A percentile compares a stretch with the other conserved stretches of the same genome.
phyloP scores from a whole-genome alignment of 2,329 filamentous ascomycete species.

The Neonectria sp. region DNA sequence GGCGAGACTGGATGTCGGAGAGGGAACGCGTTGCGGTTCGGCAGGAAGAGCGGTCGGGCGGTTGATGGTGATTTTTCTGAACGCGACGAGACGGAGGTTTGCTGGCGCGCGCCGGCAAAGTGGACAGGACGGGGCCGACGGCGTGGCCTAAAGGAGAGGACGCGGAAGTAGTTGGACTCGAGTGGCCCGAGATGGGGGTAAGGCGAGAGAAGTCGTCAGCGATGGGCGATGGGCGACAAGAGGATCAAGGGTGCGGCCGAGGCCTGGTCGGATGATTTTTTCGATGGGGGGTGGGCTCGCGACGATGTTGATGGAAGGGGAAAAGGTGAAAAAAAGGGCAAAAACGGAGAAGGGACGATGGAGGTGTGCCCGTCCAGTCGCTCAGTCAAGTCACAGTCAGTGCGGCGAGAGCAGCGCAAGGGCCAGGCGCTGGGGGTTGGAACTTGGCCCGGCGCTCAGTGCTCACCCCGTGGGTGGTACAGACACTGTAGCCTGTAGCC shows the following conservation, averaged over 20 bases:
- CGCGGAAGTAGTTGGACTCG: slow-evolving; percentile 33
- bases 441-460: not conserved
- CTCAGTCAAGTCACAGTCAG: slow-evolving; percentile 8
- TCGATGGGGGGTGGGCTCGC: slow-evolving; percentile 36
- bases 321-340: slow-evolving; percentile 46
- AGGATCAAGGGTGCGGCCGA: slow-evolving; percentile 22
- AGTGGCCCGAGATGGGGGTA: slow-evolving; percentile 26
- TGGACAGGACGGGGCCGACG: slow-evolving; percentile 38
- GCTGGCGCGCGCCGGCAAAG: slow-evolving; percentile 37
- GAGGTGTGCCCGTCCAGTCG: slow-evolving; percentile 37
- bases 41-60: slow-evolving; percentile 18
- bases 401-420: slow-evolving; percentile 13
- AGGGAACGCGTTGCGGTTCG: slow-evolving; percentile 19
- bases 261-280: slow-evolving; percentile 35
- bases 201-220: slow-evolving; percentile 17
- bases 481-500: not conserved
- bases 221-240: slow-evolving; percentile 27
- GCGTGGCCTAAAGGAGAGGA: slow-evolving; percentile 41
- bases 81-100: slow-evolving; percentile 26
- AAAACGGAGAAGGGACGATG: slow-evolving; percentile 47
- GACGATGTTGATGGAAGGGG: slow-evolving; percentile 49
- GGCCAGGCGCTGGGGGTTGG: slow-evolving; percentile 14
- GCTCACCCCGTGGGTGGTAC: not conserved
- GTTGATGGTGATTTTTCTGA: slow-evolving; percentile 23
- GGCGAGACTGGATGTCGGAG: slow-evolving; percentile 14